Percentiles rank a stretch among this genome's conserved stretches.
Conservation (phyloP, 2,329 filamentous ascomycete genomes). For the Exophiala lecanii-corni region DNA sequence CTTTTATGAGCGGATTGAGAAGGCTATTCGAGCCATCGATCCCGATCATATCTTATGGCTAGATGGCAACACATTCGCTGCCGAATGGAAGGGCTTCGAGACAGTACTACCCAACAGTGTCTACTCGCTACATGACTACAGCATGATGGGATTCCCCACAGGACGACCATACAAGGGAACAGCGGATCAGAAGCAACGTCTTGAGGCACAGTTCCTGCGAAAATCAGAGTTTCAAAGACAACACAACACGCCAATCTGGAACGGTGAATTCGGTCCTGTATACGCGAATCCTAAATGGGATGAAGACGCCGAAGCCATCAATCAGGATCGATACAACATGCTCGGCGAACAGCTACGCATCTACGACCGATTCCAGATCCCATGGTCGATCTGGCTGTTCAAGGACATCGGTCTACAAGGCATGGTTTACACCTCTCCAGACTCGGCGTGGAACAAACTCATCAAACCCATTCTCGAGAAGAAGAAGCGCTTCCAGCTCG, state of each 20-base stretch:
- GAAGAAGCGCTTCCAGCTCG: constrained; percentile 50
- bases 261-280: constrained; percentile 50
- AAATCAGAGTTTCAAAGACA: constrained; percentile 46
- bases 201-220: constrained; percentile 42
- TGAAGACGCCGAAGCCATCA: constrained; percentile 27
- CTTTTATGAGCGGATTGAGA: constrained; percentile 46
- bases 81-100: constrained; percentile 44
- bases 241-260: constrained; percentile 45
- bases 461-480: constrained; percentile 52
- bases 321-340: constrained; percentile 41
- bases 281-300: constrained; percentile 30
- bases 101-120: constrained; percentile 32
- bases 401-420: constrained; percentile 56
- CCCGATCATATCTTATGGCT: constrained; percentile 44
- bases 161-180: constrained; percentile 40
- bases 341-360: constrained; percentile 47
- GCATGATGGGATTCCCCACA: constrained; percentile 41
- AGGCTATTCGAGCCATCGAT: constrained; percentile 44
- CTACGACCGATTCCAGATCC: constrained; percentile 49
- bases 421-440: constrained; percentile 48
- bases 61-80: constrained; percentile 43
- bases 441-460: constrained; percentile 48
- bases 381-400: constrained; percentile 59
- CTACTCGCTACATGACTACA: constrained; percentile 33
- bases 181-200: constrained; percentile 36